Evolutionary conservation across 2,329 filamentous ascomycete species (phyloP), one percentile per base, ranked within the genome.

Genomic region (Penicillium sp.): DNA sequence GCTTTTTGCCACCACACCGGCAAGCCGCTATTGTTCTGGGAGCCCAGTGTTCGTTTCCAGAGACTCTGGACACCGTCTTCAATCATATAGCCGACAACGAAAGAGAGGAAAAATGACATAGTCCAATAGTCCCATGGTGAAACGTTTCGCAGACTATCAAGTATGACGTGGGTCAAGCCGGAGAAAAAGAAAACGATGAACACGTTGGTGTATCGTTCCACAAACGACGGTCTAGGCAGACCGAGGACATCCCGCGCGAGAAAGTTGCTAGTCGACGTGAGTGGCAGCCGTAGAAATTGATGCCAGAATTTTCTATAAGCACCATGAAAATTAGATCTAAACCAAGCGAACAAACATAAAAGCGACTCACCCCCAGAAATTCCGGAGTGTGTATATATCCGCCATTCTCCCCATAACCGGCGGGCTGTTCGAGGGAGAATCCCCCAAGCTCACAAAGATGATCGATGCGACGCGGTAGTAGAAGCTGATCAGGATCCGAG

Each of bases 171-270:
- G 19, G 68, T 23, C 2, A 64, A 16, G 0, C 66, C 70, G 0
- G 72, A 74, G 2, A 71, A 21, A 2, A 65, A 50, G 53, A 73
- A 74, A 0, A 71, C 64, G 16, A 70, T 23, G 16, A 70, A 58
- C 15, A 70, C 55, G 27, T 69, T 70, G 16, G 57, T 57, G 44
- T 73, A 74, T 2, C 65, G 64, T 25, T 69, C 62, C 2, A 68
- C 5, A 3, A 63, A 34, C 2, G 65, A 70, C 11, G 53, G 59
- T 15, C 51, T 50, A 11, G 60, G 57, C 1, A 70, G 58, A 19
- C 47, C 23, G 3, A 71, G 57, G 11, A 69, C 25, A 27, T 60
- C 55, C 3, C 58, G 60, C 5, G 65, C 55, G 34, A 70, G 29
- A 25, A 59, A 69, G 4, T 50, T 59, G 40, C 65, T 65, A 4